Conservation (phyloP, 2,329 filamentous ascomycete species). For the Lasiodiplodia gonubiensis region DNA sequence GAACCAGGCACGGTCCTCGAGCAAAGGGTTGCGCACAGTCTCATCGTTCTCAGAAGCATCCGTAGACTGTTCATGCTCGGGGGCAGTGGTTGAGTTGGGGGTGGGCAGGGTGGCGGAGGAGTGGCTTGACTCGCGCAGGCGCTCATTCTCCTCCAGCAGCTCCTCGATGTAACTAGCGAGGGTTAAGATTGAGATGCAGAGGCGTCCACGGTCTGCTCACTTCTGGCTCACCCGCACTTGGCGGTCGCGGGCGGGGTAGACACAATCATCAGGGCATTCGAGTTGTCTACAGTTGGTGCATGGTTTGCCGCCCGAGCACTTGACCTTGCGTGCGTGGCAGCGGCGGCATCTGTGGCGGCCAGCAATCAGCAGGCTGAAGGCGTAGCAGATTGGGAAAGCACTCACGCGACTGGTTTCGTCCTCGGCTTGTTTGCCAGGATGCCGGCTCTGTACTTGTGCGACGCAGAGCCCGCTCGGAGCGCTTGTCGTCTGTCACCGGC, state of each 20-base stretch:
- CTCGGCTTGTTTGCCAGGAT: constrained; percentile 13
- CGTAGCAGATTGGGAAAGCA: not conserved
- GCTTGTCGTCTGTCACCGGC: constrained; percentile 6
- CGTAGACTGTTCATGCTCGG: constrained; percentile 10
- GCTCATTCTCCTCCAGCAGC: constrained; percentile 40
- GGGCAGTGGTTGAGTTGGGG: constrained; percentile 1
- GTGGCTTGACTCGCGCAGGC: constrained; percentile 31
- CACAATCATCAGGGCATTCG: constrained; percentile 33
- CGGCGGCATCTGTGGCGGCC: constrained; percentile 36
- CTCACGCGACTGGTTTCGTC: constrained; percentile 22
- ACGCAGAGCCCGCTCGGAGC: constrained; percentile 1
- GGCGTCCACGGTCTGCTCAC: constrained; percentile 27
- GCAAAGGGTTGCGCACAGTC: constrained; percentile 41
- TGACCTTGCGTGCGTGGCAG: constrained; percentile 42
- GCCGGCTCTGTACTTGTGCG: not conserved
- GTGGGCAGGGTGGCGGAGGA: constrained; percentile 7
- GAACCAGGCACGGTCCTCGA: constrained; percentile 47
- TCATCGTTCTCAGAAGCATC: constrained; percentile 34
- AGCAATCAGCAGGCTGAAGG: not conserved
- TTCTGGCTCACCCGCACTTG: constrained; percentile 41
- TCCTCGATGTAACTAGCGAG: constrained; percentile 37
- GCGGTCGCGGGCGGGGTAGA: constrained; percentile 39
- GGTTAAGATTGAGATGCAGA: not conserved
- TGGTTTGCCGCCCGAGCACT: constrained; percentile 44
- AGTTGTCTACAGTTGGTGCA: constrained; percentile 39